Conservation (phyloP, 23 red algal genomes). For the Agarophyton chilense region DNA sequence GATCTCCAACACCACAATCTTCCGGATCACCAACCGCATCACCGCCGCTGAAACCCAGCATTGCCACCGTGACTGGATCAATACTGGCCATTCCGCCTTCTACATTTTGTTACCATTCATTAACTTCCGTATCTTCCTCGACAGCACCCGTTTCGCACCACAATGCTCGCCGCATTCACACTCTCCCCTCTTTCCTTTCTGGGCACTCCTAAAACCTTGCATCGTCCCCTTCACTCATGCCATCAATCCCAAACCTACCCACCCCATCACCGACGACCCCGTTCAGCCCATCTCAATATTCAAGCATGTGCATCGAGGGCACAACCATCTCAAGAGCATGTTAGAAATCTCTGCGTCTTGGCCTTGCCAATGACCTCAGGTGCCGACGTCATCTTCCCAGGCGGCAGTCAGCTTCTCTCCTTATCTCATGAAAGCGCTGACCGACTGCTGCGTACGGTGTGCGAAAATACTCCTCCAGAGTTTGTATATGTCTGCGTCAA, state of each 20-base stretch:
- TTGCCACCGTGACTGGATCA: too few relatives aligned
- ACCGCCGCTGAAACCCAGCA: too few relatives aligned
- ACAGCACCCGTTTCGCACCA: neutral
- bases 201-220: neutral
- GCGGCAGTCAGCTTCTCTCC: conserved; percentile 39
- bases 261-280: neutral
- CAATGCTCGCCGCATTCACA: neutral
- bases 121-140: neutral
- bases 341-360: conserved; percentile 19
- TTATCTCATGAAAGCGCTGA: neutral
- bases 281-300: neutral
- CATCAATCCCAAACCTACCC: neutral
- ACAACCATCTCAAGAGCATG: neutral
- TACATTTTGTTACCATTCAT: too few relatives aligned
- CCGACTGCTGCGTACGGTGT: neutral
- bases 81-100: too few relatives aligned
- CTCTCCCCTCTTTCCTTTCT: neutral
- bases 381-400: conserved; percentile 39
- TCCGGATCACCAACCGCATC: too few relatives aligned
- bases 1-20: too few relatives aligned
- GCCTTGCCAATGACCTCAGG: conserved; percentile 52
- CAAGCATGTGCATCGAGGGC: neutral
- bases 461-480: conserved; percentile 31
- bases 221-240: neutral
- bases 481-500: conserved; percentile 38